Percentiles rank a stretch among this genome's conserved stretches.
Evolutionary conservation across 306 rosid species (phyloP).

Genomic region (Cyamopsis tetragonoloba): DNA sequence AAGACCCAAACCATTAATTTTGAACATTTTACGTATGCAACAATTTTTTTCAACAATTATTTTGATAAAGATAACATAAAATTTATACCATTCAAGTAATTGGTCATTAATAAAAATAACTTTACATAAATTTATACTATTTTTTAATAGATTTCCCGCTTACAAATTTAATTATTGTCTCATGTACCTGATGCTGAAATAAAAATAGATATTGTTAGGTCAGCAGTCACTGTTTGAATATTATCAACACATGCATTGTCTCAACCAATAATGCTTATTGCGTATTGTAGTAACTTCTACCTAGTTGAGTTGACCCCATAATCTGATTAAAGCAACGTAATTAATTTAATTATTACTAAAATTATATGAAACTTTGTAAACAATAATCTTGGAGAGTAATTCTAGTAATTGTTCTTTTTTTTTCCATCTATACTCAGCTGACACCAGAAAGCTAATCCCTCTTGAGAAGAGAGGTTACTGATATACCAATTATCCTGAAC

Average conservation of each 20-base stretch:
- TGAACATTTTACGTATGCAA: too few relatives aligned
- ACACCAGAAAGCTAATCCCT: too few relatives aligned
- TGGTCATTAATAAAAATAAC: too few relatives aligned
- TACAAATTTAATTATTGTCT: neutral
- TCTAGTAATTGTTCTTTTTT: too few relatives aligned
- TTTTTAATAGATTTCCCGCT: neutral
- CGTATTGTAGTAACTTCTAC: neutral
- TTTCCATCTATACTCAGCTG: too few relatives aligned
- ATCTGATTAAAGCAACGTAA: constrained; percentile 9
- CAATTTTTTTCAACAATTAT: too few relatives aligned
- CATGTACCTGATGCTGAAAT: neutral
- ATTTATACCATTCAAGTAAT: too few relatives aligned
- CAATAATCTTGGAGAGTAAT: neutral
- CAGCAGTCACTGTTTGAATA: constrained; percentile 19
- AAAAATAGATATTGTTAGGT: constrained; percentile 18
- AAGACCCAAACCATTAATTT: too few relatives aligned
- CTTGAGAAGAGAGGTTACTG: too few relatives aligned
- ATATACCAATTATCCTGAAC: too few relatives aligned
- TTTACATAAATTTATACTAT: too few relatives aligned
- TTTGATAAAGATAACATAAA: too few relatives aligned
- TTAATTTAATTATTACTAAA: neutral
- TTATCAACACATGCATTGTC: constrained; percentile 36
- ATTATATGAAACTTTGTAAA: neutral
- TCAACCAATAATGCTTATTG: constrained; percentile 33
- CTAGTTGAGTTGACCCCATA: constrained; percentile 21